These are phyloP conservation scores for Sporothrix pallida DNA, from an alignment of 2,329 filamentous ascomycete species.

Conservation along the genomic window DNA sequence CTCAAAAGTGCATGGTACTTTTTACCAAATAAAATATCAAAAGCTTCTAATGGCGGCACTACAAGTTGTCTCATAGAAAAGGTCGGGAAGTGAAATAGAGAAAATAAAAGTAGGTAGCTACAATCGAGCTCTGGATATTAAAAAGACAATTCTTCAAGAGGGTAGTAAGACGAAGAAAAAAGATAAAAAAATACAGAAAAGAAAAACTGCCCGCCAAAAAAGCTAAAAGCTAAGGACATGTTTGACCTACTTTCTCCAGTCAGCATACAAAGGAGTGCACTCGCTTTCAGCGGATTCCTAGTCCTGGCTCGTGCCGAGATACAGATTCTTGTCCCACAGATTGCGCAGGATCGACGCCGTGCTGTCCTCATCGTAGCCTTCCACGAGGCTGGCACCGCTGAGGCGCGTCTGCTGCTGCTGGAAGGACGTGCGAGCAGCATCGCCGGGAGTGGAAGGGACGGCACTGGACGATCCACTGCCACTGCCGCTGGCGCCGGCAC, in stretches of 20 bases:
- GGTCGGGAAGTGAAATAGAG: neutral
- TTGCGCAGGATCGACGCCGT: constrained; percentile 60
- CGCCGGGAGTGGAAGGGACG: constrained; percentile 40
- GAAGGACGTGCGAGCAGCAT: neutral
- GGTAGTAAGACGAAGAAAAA: constrained; percentile 3
- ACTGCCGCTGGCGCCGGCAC: constrained; percentile 46
- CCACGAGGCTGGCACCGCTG: constrained; percentile 58
- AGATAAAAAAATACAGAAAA: neutral
- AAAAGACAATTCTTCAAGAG: neutral
- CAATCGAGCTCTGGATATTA: neutral
- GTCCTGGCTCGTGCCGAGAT: constrained; percentile 62
- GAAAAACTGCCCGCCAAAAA: neutral
- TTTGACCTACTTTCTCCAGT: neutral
- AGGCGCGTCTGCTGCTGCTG: constrained; percentile 50
- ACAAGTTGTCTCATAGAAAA: neutral
- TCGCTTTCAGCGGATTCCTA: constrained; percentile 42
- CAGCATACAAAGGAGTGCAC: constrained; percentile 22
- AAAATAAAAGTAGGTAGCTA: neutral
- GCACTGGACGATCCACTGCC: constrained; percentile 40
- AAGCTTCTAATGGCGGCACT: neutral
- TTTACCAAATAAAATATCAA: neutral
- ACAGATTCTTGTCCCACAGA: constrained; percentile 66
- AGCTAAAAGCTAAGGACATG: neutral
- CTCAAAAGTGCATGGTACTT: no score
- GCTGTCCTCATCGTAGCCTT: constrained; percentile 58